Evolutionary conservation across 2,329 filamentous ascomycete species (phyloP).

Genomic region (Cladosporium sp.): DNA sequence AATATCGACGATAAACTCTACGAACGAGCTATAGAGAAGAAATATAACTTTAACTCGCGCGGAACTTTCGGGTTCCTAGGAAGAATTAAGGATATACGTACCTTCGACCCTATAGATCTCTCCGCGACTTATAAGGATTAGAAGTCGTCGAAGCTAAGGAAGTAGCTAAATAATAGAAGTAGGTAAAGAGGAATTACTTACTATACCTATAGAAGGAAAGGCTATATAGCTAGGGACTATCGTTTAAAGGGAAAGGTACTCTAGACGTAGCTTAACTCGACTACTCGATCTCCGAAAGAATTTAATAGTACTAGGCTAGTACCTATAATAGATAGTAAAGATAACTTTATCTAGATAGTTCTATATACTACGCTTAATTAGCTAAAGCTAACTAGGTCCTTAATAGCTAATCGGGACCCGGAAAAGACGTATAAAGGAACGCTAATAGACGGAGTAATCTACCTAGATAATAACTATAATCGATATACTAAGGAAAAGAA

Average conservation of each 20-base stretch:
- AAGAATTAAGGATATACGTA: background rate
- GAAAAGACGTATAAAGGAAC: background rate
- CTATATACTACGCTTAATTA: background rate
- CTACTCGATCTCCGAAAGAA: background rate
- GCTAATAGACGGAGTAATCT: background rate
- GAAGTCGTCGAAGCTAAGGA: background rate
- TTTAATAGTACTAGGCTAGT: background rate
- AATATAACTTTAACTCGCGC: background rate
- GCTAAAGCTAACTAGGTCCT: no score
- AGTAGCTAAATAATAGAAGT: background rate
- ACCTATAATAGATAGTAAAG: background rate
- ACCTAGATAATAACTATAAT: background rate
- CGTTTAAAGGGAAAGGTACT: background rate
- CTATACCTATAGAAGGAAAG: background rate
- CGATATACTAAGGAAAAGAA: background rate
- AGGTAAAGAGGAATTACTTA: background rate
- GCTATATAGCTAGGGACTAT: background rate
- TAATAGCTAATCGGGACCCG: no score
- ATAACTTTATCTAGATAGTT: background rate
- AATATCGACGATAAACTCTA: constrained; percentile 1
- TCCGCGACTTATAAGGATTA: background rate
- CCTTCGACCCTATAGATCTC: background rate
- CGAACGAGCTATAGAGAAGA: background rate
- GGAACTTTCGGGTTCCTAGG: background rate
- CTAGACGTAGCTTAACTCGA: background rate